These are phyloP conservation scores for Gossypium aridum DNA, from an alignment of 441 rosid genomes.

Conservation along the genomic window DNA sequence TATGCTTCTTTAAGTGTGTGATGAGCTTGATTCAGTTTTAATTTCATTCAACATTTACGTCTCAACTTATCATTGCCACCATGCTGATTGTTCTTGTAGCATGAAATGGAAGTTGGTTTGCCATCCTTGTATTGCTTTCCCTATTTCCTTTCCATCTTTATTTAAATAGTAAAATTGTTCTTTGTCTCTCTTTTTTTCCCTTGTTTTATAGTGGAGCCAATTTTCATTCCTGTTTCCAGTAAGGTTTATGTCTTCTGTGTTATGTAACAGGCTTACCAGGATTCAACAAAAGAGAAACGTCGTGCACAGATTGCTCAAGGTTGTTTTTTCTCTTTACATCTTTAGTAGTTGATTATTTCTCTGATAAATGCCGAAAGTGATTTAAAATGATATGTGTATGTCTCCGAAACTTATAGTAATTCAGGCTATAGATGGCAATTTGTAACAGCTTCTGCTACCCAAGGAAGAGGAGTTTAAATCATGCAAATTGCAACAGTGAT, in stretches of 20 bases:
- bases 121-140: background rate
- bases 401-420: background rate
- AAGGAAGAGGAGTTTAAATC: background rate
- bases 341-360: background rate
- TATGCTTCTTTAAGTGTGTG: background rate
- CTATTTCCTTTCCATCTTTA: background rate
- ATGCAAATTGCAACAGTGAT: background rate
- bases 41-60: background rate
- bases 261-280: conserved; percentile 74
- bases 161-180: background rate
- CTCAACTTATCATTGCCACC: background rate
- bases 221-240: too few relatives aligned
- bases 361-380: background rate
- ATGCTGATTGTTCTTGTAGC: background rate
- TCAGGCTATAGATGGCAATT: background rate
- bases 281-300: conserved; percentile 89
- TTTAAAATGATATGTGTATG: background rate
- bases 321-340: conserved; percentile 17
- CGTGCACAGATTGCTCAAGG: conserved; percentile 99
- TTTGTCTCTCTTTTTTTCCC: background rate
- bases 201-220: background rate
- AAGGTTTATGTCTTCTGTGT: conserved; percentile 9
- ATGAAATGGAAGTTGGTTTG: background rate
- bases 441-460: background rate
- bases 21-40: background rate